Base-by-base conservation (phyloP, 495 filamentous ascomycete species). In the Bryoglossum gracile region DNA sequence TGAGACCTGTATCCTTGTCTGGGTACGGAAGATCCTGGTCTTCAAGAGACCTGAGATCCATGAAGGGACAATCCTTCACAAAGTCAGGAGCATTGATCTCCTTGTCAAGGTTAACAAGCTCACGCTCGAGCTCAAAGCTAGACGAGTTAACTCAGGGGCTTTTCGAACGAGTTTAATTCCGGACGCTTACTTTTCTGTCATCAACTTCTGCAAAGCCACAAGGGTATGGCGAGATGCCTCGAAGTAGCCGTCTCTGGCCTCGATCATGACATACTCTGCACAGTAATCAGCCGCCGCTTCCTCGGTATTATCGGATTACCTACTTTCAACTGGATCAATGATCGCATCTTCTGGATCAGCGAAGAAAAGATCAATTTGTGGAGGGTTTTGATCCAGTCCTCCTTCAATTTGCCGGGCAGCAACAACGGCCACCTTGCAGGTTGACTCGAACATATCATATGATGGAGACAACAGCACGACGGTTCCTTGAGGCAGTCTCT, bases 291-390 rank as follows among this genome's bases (percentile, higher is more conserved):
- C 4, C 8, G 3, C 26, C 10, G 21, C 42, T n/a, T 9, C 16
- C 6, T 11, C 13, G 4, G 26, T 34, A 1, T 5, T 13, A 3
- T 2, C 19, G 17, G 13, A 9, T 22, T 26, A 46, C 55, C 26
- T 48, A 59, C 56, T 13, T 18, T 50, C 35, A 22, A 74, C 71
- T 10, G 81, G 73, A 59, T 86, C 81, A 51, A 85, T 66, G 11
- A 76, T 64, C 3, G 72, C 55, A 28, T 85, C 75, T 13, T 74
- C 66, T 3, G 68, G 44, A 2, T 66, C 53, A 4, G 71, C 72
- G 53, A 84, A 81, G 61, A 77, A 83, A 0, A 86, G 63, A 52
- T 86, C 81, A n/a, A 87, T 65, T 51, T 81, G 68, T 1, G 77
- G 75, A n/a, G 82, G 80, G 40, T 76, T 75, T 25, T 69, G 62